These are phyloP conservation scores for Botryosphaeria agaves DNA, from an alignment of 2,329 filamentous ascomycete genomes.

Conservation along the genomic window DNA sequence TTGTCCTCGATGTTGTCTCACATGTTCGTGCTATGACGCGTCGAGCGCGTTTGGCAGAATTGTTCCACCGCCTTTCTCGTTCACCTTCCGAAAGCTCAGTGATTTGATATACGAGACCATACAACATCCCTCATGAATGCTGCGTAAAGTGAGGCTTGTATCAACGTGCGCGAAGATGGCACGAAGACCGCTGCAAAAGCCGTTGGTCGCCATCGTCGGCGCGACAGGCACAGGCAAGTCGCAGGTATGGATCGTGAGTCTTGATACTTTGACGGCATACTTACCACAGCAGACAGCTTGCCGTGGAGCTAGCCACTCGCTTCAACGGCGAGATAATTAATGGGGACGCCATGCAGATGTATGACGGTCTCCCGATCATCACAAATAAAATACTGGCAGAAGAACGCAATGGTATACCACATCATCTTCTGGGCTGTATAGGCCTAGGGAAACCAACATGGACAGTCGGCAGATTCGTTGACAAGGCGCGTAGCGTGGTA, in stretches of 20 bases:
- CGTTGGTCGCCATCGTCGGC: constrained; percentile 68
- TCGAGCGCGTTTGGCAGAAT: not conserved
- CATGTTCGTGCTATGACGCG: too few species aligned
- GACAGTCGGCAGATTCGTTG: constrained; percentile 64
- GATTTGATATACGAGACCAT: not conserved
- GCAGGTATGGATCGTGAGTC: constrained; percentile 39
- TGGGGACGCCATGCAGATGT: constrained; percentile 96
- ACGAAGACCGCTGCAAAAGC: constrained; percentile 15
- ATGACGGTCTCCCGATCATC: constrained; percentile 77
- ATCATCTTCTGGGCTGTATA: constrained; percentile 75
- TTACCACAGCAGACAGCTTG: constrained; percentile 45
- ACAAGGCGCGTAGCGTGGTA: constrained; percentile 44
- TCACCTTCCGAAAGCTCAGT: not conserved
- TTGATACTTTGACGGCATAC: constrained; percentile 4
- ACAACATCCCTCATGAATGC: too few species aligned
- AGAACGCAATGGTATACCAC: constrained; percentile 65
- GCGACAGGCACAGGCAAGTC: constrained; percentile 91
- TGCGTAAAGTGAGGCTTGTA: not conserved
- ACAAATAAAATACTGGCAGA: constrained; percentile 75
- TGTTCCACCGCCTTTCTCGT: not conserved
- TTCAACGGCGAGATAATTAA: constrained; percentile 94
- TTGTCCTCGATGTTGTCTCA: too few species aligned
- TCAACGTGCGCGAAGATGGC: not conserved
- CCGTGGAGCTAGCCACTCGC: constrained; percentile 65
- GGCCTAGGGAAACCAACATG: constrained; percentile 62